Percentiles rank a stretch among this genome's conserved stretches.
Evolutionary conservation across 2,329 filamentous ascomycete species (phyloP).

Genomic region (Clarireedia monteithiana): DNA sequence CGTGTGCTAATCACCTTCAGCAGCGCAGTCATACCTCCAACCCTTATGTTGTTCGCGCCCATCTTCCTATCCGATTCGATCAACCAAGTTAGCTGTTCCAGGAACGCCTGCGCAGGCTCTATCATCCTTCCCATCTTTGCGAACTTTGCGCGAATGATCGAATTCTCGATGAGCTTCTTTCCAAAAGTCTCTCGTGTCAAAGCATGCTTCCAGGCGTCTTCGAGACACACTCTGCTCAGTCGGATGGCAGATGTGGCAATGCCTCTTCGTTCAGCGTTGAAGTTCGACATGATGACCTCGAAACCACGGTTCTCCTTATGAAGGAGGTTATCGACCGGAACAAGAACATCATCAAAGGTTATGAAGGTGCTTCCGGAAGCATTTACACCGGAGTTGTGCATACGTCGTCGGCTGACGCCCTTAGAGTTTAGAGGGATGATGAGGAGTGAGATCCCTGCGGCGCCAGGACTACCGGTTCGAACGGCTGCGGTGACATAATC

Average conservation of each 20-base stretch:
- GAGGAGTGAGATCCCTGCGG: conserved; percentile 46
- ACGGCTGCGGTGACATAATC: conserved; percentile 56
- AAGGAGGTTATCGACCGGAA: conserved; percentile 45
- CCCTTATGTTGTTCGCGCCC: conserved; percentile 31
- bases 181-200: conserved; percentile 49
- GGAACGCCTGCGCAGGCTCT: conserved; percentile 53
- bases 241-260: conserved; percentile 49
- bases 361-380: conserved; percentile 51
- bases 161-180: conserved; percentile 46
- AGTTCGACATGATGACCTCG: conserved; percentile 51
- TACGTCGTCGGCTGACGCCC: conserved; percentile 46
- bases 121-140: conserved; percentile 50
- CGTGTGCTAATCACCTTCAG: conserved; percentile 44
- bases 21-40: conserved; percentile 44
- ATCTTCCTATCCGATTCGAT: conserved; percentile 21
- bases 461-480: conserved; percentile 47
- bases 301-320: conserved; percentile 49
- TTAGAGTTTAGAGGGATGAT: conserved; percentile 44
- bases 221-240: conserved; percentile 47
- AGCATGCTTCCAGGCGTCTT: conserved; percentile 45
- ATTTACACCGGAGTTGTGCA: conserved; percentile 59
- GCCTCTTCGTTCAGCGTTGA: conserved; percentile 51
- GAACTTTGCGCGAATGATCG: conserved; percentile 53
- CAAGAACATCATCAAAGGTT: conserved; percentile 46
- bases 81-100: conserved; percentile 49